These are phyloP conservation scores for Cercospora sp. DNA, from an alignment of 2,329 filamentous ascomycete species.

Conservation along the genomic window DNA sequence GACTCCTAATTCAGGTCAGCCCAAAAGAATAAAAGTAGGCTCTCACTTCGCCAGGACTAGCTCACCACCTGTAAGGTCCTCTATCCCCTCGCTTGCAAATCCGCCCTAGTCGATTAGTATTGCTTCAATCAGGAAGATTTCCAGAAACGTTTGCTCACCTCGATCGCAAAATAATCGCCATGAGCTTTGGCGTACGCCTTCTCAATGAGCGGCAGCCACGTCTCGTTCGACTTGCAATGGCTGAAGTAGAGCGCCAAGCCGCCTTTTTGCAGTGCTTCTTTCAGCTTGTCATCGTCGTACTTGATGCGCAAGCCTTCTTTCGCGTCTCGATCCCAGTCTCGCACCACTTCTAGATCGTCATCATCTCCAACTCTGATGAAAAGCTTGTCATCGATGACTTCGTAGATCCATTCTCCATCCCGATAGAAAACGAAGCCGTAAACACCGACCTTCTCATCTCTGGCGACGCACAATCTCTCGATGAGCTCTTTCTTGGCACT, in stretches of 20 bases:
- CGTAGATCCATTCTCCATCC: slow-evolving; percentile 88
- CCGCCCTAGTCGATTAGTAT: slow-evolving; percentile 64
- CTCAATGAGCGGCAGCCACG: slow-evolving; percentile 77
- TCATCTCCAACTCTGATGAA: slow-evolving; percentile 81
- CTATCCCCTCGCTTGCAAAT: slow-evolving; percentile 64
- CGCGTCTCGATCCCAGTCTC: slow-evolving; percentile 32
- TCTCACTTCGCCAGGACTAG: neutral
- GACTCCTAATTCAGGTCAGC: slow-evolving; percentile 42
- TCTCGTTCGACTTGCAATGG: slow-evolving; percentile 75
- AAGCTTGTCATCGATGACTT: slow-evolving; percentile 87
- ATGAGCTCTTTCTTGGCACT: slow-evolving; percentile 76
- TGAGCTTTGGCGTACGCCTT: slow-evolving; percentile 86
- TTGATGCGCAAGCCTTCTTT: slow-evolving; percentile 31
- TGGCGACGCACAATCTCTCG: slow-evolving; percentile 70
- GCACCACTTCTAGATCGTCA: slow-evolving; percentile 61
- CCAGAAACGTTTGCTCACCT: slow-evolving; percentile 55
- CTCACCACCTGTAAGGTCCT: slow-evolving; percentile 58
- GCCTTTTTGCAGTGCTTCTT: slow-evolving; percentile 64
- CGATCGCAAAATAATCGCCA: slow-evolving; percentile 73
- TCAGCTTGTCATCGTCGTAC: slow-evolving; percentile 52
- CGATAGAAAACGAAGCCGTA: slow-evolving; percentile 85
- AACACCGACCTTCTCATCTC: slow-evolving; percentile 72
- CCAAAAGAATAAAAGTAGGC: neutral
- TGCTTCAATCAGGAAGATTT: neutral
- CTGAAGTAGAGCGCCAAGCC: slow-evolving; percentile 78